Evolutionary conservation across 495 filamentous ascomycete genomes (phyloP).

Genomic region (Penicillium canescens): DNA sequence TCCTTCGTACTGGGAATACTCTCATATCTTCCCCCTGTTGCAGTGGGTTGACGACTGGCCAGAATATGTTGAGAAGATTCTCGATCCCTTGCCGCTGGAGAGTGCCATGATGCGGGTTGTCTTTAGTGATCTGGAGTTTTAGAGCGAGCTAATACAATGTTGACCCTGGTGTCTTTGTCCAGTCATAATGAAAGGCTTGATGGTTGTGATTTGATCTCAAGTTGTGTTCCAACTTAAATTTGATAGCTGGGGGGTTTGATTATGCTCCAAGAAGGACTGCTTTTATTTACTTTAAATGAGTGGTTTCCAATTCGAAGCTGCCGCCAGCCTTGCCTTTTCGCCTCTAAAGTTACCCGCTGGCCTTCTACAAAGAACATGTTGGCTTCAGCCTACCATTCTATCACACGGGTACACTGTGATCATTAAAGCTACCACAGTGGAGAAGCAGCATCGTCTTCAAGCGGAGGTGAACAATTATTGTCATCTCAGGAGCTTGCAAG

Average conservation of each 20-base stretch:
- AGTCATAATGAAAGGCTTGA: background rate
- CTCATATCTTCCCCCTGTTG: slow-evolving; percentile 28
- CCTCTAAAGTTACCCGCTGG: no score
- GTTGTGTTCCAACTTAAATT: background rate
- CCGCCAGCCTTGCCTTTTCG: slow-evolving; percentile 7
- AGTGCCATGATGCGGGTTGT: slow-evolving; percentile 25
- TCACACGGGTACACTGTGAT: slow-evolving; percentile 31
- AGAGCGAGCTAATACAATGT: background rate
- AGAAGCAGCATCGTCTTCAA: no score
- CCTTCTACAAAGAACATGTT: no score
- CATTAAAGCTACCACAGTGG: slow-evolving; percentile 23
- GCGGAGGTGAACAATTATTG: no score
- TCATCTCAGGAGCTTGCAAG: slow-evolving; percentile 5
- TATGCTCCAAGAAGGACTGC: background rate
- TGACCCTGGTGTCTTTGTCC: background rate
- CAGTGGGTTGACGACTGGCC: slow-evolving; percentile 29
- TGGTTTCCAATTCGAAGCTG: background rate
- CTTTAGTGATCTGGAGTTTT: slow-evolving; percentile 24
- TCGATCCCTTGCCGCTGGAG: slow-evolving; percentile 27
- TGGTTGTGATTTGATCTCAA: background rate
- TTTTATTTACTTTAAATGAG: background rate
- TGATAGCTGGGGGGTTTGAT: background rate
- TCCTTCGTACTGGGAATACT: slow-evolving; percentile 52
- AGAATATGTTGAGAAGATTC: slow-evolving; percentile 23
- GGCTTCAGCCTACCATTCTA: no score